Evolutionary conservation across 148 eudicot species (phyloP).

Genomic region (Rhododendron henanense): DNA sequence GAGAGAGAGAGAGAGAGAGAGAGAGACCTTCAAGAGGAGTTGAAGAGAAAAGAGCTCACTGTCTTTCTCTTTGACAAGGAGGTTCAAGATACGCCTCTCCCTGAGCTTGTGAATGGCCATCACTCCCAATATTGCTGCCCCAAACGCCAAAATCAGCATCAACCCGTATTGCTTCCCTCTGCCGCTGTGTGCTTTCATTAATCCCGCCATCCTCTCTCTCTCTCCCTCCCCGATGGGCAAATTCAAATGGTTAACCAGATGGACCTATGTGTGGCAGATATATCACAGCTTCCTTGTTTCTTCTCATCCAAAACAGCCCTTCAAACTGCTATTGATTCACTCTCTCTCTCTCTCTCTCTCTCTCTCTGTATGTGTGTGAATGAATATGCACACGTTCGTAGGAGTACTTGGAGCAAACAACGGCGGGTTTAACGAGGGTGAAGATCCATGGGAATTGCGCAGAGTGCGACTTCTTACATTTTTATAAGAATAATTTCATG

Average conservation of each 20-base stretch:
- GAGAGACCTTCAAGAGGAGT: slow-evolving; percentile 62
- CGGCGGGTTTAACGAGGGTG: slow-evolving; percentile 23
- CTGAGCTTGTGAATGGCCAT: slow-evolving; percentile 66
- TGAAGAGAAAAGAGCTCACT: slow-evolving; percentile 59
- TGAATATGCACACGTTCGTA: background rate
- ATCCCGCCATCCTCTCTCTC: slow-evolving; percentile 23
- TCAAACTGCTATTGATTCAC: slow-evolving; percentile 28
- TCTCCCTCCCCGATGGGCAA: background rate
- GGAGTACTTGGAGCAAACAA: background rate
- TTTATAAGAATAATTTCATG: background rate
- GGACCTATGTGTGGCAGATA: background rate
- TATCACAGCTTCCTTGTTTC: slow-evolving; percentile 26
- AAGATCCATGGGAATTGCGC: slow-evolving; percentile 32
- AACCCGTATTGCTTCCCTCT: slow-evolving; percentile 46
- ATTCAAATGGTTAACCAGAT: background rate
- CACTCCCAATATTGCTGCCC: slow-evolving; percentile 58
- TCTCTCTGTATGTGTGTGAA: background rate
- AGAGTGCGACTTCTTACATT: background rate
- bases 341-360: slow-evolving; percentile 4
- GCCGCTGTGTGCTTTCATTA: slow-evolving; percentile 19
- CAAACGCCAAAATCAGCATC: slow-evolving; percentile 54
- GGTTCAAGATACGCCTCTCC: slow-evolving; percentile 47
- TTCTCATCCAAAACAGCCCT: slow-evolving; percentile 45
- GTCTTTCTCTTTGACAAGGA: slow-evolving; percentile 59
- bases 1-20: background rate